Evolutionary conservation across 805 yeast genomes (phyloP), one percentile per base, ranked within the genome.

Genomic region (Aciculoconidium aculeatum): DNA sequence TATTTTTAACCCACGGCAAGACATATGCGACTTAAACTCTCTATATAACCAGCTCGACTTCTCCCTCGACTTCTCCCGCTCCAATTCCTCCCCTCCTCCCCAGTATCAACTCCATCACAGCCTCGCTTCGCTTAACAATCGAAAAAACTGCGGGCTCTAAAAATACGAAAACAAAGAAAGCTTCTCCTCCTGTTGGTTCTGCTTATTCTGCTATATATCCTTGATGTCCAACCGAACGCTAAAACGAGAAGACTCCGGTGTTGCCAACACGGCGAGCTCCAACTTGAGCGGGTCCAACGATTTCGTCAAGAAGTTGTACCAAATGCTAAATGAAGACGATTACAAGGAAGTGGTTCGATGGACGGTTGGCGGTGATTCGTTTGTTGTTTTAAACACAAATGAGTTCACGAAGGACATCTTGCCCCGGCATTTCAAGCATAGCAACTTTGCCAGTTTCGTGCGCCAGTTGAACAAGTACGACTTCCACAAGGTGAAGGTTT

Each of bases 391-490:
- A 18, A 94, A 92, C 58, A 85, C 95, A 9, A 85, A 82, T 49
- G 94, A 82, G 44, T 88, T 88, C 58, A 85, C 96, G 19, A 81
- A 80, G 40, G 81, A 80, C 29, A 82, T 92, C 9, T 69, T 92
- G 28, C 97, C 97, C 10, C 75, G 78, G 29, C 95, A 90, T 57
- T 92, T 92, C 65, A 90, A 88, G 48, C 98, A 92, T 58, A 75
- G 86, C 34, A 92, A 92, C 60, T 92, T 90, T 60, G 90, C 97
- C 20, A 76, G 88, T 44, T 90, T 90, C 61, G 97, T 90, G 12
- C 73, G 98, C 25, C 98, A 92, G 53, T 67, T 92, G 46, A 92
- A 92, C 67, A 92, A 92, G 58, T 92, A 92, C 51, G 98, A 90
- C 57, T 92, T 92, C 65, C 98, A 92, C 65, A 92, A 92, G 60